Evolutionary conservation across 495 filamentous ascomycete species (phyloP), one percentile per base, ranked within the genome.

Genomic region (Podospora pseudoanserina): DNA sequence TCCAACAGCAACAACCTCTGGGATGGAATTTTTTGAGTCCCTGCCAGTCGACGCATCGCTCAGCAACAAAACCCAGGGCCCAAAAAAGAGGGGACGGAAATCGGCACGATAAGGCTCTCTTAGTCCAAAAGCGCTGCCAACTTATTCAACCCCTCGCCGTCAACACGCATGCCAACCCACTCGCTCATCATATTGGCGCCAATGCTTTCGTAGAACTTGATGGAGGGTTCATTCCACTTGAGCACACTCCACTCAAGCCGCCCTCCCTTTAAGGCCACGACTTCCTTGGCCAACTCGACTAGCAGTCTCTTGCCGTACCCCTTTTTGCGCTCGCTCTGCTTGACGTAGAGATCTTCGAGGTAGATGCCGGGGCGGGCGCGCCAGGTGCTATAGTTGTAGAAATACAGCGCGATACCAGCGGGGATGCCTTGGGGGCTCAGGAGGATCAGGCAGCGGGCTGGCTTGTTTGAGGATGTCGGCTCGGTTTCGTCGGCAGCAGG

Each of bases 231-330:
- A 78, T 99, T 97, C 94, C 87, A 91, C 79, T 89, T 93, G 71
- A 99, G 77, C 72, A 97, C 94, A 74, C 87, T 92, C 95, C 95
- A 99, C 80, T 97, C 94, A 66, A 99, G 77, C 71, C 95, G 85
- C 6, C 86, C 84, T 0, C 93, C 94, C 15, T 86, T 80, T 49
- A 93, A 87, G 67, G 83, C 83, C 64, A 91, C 81, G 63, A 91
- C 86, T 78, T 94, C 90, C 75, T 85, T 84, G 44, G 94, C 94
- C 77, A 97, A 79, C 74, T 87, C 87, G 62, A 85, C 85, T 53
- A 99, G 81, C 75, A 98, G 72, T 74, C 83, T 79, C 74, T 88
- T 90, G 16, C 92, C 95, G 73, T 94, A 96, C 3, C 94, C 94
- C 34, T 86, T 82, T 23, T 88, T 88, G 5, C 95, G 80, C 59